Evolutionary conservation across 1,284 basidiomycete species (phyloP).

Genomic region (Microbotryum lychnidis-dioicae): DNA sequence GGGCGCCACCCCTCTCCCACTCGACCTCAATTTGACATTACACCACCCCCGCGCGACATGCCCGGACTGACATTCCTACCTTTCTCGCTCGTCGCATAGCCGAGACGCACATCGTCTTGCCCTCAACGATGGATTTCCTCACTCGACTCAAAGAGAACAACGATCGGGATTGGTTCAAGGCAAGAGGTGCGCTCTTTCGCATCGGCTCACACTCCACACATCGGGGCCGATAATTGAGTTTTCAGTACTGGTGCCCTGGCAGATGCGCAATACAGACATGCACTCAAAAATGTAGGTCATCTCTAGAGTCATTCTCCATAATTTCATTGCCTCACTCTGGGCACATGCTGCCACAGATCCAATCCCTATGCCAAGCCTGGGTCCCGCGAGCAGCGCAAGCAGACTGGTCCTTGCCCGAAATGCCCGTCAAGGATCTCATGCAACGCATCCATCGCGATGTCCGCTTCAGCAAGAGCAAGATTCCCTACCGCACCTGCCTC

Average conservation of each 20-base stretch:
- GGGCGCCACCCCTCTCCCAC: not conserved
- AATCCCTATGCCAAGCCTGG: constrained; percentile 35
- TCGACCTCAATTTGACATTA: too few species aligned
- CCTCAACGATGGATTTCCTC: constrained; percentile 37
- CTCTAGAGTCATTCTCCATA: not conserved
- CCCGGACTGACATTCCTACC: not conserved
- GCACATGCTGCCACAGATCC: constrained; percentile 17
- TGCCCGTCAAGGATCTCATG: constrained; percentile 39
- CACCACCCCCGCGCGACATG: not conserved
- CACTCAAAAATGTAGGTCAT: constrained; percentile 21
- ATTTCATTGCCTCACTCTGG: constrained; percentile 11
- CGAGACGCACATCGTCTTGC: constrained; percentile 30
- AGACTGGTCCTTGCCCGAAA: constrained; percentile 38
- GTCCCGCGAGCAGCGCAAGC: constrained; percentile 35
- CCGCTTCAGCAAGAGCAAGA: constrained; percentile 23
- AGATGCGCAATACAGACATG: constrained; percentile 32
- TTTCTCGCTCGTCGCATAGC: constrained; percentile 1
- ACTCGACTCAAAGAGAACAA: constrained; percentile 33
- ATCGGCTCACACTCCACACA: not conserved
- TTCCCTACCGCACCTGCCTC: constrained; percentile 32
- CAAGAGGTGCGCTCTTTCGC: constrained; percentile 16
- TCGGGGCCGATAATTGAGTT: not conserved
- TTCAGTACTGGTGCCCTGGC: not conserved
- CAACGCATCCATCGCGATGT: constrained; percentile 37
- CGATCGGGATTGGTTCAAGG: constrained; percentile 37